These are phyloP conservation scores for Candida tetrigidarum DNA, from an alignment of 1,139 yeast species.

Conservation along the genomic window DNA sequence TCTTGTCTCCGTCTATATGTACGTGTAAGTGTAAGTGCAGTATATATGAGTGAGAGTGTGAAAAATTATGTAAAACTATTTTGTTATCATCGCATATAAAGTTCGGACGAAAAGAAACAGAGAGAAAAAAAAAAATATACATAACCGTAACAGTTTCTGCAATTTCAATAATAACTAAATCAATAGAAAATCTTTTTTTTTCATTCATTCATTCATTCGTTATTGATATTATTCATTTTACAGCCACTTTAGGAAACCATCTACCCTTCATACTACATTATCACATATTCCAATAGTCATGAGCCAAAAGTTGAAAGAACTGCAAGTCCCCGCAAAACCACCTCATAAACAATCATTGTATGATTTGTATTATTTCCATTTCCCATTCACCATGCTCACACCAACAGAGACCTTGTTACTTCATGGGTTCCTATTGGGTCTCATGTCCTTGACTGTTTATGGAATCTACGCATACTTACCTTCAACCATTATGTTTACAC, in stretches of 20 bases:
- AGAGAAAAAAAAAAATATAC: neutral
- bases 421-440: slow-evolving; percentile 35
- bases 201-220: neutral
- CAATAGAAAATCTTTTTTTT: neutral
- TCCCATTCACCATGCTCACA: slow-evolving; percentile 47
- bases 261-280: neutral
- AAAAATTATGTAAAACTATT: too few relatives aligned
- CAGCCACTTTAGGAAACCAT: neutral
- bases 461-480: slow-evolving; percentile 45
- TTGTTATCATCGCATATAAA: neutral
- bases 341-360: slow-evolving; percentile 20
- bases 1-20: neutral
- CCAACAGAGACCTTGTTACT: slow-evolving; percentile 35
- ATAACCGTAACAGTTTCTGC: neutral
- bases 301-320: neutral
- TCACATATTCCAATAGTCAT: neutral
- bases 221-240: neutral
- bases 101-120: neutral
- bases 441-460: slow-evolving; percentile 36
- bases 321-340: neutral
- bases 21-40: too few relatives aligned
- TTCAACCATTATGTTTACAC: slow-evolving; percentile 30
- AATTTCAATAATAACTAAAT: too few relatives aligned
- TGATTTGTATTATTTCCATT: slow-evolving; percentile 38
- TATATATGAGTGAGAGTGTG: too few relatives aligned